These are phyloP conservation scores for Phytopythium kandeliae DNA, from an alignment of 352 stramenopile species.

Conservation along the genomic window DNA sequence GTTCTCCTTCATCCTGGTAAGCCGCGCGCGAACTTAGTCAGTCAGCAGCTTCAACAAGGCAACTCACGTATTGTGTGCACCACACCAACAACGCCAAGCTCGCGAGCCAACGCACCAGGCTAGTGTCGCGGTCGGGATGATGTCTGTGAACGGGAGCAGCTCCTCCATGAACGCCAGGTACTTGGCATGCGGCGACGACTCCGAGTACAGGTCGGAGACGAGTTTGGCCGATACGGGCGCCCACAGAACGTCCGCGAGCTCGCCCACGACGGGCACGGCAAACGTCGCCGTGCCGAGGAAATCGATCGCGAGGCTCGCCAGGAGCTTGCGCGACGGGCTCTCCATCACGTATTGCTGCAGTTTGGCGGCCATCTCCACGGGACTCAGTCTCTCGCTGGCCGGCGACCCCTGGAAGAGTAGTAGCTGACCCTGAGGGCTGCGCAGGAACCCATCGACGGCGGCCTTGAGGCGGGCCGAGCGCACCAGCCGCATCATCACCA, in stretches of 20 bases:
- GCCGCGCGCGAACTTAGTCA: background rate
- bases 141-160: slow-evolving; percentile 93
- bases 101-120: slow-evolving; percentile 58
- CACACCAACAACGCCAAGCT: background rate
- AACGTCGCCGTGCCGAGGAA: slow-evolving; percentile 87
- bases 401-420: slow-evolving; percentile 50
- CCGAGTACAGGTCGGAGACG: slow-evolving; percentile 90
- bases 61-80: background rate
- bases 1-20: slow-evolving; percentile 53
- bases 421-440: slow-evolving; percentile 51
- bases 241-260: slow-evolving; percentile 90
- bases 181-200: slow-evolving; percentile 77
- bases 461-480: slow-evolving; percentile 40
- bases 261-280: slow-evolving; percentile 80
- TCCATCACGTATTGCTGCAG: slow-evolving; percentile 40
- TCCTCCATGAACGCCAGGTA: slow-evolving; percentile 85
- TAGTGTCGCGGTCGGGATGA: slow-evolving; percentile 92
- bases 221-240: slow-evolving; percentile 87
- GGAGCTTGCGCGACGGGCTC: slow-evolving; percentile 52
- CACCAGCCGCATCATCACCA: slow-evolving; percentile 41
- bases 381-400: slow-evolving; percentile 21
- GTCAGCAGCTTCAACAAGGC: background rate
- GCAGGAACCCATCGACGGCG: slow-evolving; percentile 34
- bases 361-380: slow-evolving; percentile 22
- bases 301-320: slow-evolving; percentile 84